Evolutionary conservation across 2,329 filamentous ascomycete genomes (phyloP).

Genomic region (Pseudogymnoascus sp.): DNA sequence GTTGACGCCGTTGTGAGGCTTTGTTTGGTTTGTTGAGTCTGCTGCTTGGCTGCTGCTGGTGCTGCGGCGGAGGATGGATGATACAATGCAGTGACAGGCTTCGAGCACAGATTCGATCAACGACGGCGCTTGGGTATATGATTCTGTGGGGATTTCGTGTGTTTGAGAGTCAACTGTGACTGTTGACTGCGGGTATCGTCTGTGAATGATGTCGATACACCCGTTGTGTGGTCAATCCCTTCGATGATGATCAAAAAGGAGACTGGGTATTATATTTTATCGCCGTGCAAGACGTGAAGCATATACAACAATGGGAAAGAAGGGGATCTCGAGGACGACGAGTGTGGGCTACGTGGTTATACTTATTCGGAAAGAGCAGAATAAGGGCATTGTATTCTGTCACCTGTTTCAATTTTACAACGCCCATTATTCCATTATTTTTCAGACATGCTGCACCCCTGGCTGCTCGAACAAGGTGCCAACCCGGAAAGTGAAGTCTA

Average conservation of each 20-base stretch:
- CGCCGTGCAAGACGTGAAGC: conserved; percentile 5
- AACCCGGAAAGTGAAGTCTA: conserved; percentile 19
- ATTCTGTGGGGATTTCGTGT: conserved; percentile 4
- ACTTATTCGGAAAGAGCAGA: background rate
- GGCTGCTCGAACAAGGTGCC: conserved; percentile 15
- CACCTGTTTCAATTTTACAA: conserved; percentile 9
- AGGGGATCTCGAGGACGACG: background rate
- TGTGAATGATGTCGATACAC: conserved; percentile 3
- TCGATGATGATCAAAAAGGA: background rate
- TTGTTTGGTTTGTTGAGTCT: background rate
- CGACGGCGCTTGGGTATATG: conserved; percentile 6
- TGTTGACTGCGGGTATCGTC: background rate
- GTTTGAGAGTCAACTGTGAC: background rate
- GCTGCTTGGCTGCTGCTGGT: too few species aligned
- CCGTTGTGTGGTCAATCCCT: background rate
- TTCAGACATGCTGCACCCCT: conserved; percentile 1
- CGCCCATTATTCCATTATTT: conserved; percentile 7
- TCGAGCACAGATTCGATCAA: conserved; percentile 9
- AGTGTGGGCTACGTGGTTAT: conserved; percentile 2
- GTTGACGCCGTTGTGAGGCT: conserved; percentile 4
- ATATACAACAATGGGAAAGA: conserved; percentile 1
- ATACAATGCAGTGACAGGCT: conserved; percentile 8
- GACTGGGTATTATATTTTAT: background rate
- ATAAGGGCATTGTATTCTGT: conserved; percentile 5
- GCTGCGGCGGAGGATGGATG: conserved; percentile 3